A percentile compares a stretch with the other conserved stretches of the same genome.
Evolutionary conservation across 768 basidiomycete species (phyloP).

Genomic region (Rhizopogon rudus): DNA sequence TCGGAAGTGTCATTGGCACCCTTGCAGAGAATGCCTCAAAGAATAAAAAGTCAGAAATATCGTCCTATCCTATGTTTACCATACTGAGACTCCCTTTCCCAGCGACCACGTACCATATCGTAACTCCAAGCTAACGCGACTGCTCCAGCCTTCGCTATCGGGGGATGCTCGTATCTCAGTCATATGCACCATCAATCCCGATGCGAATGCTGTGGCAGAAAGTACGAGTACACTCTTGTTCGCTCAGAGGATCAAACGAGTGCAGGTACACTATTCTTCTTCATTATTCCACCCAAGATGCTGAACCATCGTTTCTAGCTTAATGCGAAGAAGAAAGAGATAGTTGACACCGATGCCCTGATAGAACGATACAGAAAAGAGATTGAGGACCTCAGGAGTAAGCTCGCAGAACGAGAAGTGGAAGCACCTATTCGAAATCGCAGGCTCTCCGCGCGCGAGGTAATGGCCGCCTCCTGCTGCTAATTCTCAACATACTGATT

Average conservation of each 20-base stretch:
- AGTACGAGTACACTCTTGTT: conserved; percentile 87
- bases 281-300: background rate
- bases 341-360: conserved; percentile 89
- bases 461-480: conserved; percentile 7
- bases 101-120: conserved; percentile 93
- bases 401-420: conserved; percentile 66
- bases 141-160: conserved; percentile 91
- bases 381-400: conserved; percentile 81
- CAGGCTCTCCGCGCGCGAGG: conserved; percentile 43
- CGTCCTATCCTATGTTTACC: background rate
- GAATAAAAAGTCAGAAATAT: conserved; percentile 51
- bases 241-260: conserved; percentile 87
- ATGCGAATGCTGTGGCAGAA: conserved; percentile 71
- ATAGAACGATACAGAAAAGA: conserved; percentile 94
- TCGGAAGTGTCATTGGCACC: conserved; percentile 90
- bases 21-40: conserved; percentile 83
- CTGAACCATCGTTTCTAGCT: conserved; percentile 23
- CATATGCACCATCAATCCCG: conserved; percentile 93
- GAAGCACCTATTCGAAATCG: conserved; percentile 46
- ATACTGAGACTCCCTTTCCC: background rate
- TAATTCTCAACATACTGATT: background rate
- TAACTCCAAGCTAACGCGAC: conserved; percentile 90
- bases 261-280: conserved; percentile 43
- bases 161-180: conserved; percentile 96
- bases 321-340: conserved; percentile 88